Evolutionary conservation across 2,329 filamentous ascomycete genomes (phyloP), one percentile per base, ranked within the genome.

Genomic region (Scytalidium lignicola): DNA sequence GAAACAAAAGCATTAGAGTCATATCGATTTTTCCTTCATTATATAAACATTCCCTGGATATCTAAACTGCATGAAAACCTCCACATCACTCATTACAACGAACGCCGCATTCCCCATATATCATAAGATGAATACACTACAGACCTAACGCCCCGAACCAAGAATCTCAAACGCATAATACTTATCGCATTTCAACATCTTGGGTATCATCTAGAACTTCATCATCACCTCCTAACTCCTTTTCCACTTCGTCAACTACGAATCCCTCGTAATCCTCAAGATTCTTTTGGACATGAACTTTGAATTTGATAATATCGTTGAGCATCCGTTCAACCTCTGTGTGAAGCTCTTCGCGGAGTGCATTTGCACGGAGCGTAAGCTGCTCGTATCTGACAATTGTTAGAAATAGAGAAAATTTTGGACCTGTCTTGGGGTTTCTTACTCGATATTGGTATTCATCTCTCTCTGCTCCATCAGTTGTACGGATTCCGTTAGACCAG

Each of bases 221-320:
- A 32, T 86, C 84, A 39, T 76, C 80, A 20, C 56, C 58, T n/a
- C 83, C 82, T 19, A 90, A 72, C 69, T 91, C 87, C 64, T 85
- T 82, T 71, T 95, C 89, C n/a, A 96, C 83, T 71, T 97, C 92
- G 57, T 95, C 88, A 2, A 88, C 85, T 6, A 96, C 90, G 64
- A 96, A 96, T 49, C 85, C 83, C 70, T 99, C 93, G 67, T 96
- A 97, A 62, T 93, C 89, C 65, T 96, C 92, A 47, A 99, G 74
- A 51, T 83, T 86, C 71, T 90, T 91, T 68, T 99, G 93, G 46
- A 99, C 78, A 63, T 97, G 91, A 56, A 99, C 88, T 73, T 99
- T 99, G 80, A 99, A 97, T 63, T 95, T 91, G 73, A 97, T 95
- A 54, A 96, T 87, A 65, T 97, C 91, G 70, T 96, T 95, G 52